Base-by-base conservation (phyloP, 2,329 filamentous ascomycete species). In the Alternaria gaisen region DNA sequence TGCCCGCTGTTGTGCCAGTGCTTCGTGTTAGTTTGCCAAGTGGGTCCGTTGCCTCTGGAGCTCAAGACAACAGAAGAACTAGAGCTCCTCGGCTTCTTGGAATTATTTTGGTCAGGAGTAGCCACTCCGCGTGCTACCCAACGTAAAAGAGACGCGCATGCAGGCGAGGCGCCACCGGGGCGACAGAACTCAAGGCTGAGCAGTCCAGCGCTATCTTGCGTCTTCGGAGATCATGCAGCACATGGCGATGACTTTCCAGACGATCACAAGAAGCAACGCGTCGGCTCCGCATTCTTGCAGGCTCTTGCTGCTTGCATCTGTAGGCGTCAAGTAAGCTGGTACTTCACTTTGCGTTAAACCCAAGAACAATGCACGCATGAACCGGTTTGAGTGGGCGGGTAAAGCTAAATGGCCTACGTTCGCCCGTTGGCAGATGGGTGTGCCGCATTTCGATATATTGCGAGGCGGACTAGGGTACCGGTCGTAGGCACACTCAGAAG, bases 361-460 rank as follows among this genome's bases (percentile, higher is more conserved):
- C 53, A 30, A 38, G 42, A 22, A 46, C 42, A 30, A 48, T 42
- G 53, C 43, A 53, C 42, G 48, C 22, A 30, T 8, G 22, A 50
- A 34, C 46, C n/a, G 46, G 20, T 24, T 34, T 26, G 32, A n/a
- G 14, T 50, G 46, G 32, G 38, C 46, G 46, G 20, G 34, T 36
- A 38, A 50, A n/a, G 32, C 20, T 44, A 26, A 34, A 34, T 28
- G 47, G 32, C 47, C 46, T 40, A 40, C 52, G 38, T 50, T 50
- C 44, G 53, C 44, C 53, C 44, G 47, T 50, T 51, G 52, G 53
- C 52, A 52, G 24, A 48, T 57, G 46, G 46, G 46, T 57, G 54
- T 57, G 58, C 40, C 41, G 43, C 30, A 34, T 32, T 59, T 44
- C 32, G 46, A 52, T 56, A 44, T 43, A 52, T 57, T 47, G 57